A percentile compares a stretch with the other conserved stretches of the same genome.
phyloP scores from a whole-genome alignment of 164 flowering plant genomes.

The Euptelea pleiosperma region DNA sequence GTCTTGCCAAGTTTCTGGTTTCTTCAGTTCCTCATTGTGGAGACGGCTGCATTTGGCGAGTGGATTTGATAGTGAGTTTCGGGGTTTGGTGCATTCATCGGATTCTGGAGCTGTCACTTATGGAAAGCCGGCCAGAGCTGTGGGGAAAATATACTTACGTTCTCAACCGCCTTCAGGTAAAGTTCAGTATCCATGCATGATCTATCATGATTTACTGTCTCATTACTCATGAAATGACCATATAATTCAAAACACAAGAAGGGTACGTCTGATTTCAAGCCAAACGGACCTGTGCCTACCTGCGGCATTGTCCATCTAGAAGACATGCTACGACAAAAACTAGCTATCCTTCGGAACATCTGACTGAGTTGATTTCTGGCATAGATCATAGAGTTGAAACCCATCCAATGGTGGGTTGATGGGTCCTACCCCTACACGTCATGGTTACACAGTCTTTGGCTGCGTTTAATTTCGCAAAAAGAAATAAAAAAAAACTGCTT shows the following conservation, averaged over 20 bases:
- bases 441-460: too few species aligned
- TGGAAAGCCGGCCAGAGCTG: slow-evolving; percentile 98
- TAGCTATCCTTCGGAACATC: too few species aligned
- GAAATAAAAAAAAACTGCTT: too few species aligned
- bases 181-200: neutral
- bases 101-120: slow-evolving; percentile 80
- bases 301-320: too few species aligned
- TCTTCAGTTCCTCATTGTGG: slow-evolving; percentile 78
- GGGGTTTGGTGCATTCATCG: slow-evolving; percentile 98
- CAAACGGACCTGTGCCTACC: too few species aligned
- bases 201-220: neutral
- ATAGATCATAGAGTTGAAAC: too few species aligned
- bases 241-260: neutral
- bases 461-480: too few species aligned
- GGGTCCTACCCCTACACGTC: too few species aligned
- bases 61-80: slow-evolving; percentile 73
- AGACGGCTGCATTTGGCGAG: slow-evolving; percentile 79
- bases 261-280: neutral
- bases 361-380: too few species aligned
- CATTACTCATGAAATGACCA: neutral
- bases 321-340: too few species aligned
- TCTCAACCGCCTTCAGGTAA: slow-evolving; percentile 96
- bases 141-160: slow-evolving; percentile 99
- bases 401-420: too few species aligned
- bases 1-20: slow-evolving; percentile 24